These are phyloP conservation scores for Umbellularia californica DNA, from an alignment of 164 flowering plant genomes.

Conservation along the genomic window DNA sequence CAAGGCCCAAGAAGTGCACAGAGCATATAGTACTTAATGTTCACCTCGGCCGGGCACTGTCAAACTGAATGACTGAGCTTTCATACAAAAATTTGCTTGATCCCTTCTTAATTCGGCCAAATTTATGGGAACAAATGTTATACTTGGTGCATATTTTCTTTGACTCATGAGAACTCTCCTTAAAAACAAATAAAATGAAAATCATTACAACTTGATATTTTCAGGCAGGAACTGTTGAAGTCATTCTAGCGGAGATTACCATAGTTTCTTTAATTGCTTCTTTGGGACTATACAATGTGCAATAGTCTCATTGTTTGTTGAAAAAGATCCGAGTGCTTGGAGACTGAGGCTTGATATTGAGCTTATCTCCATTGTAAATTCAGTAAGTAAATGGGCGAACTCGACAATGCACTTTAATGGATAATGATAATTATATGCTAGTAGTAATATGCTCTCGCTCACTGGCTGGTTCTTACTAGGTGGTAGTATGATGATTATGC, in stretches of 20 bases:
- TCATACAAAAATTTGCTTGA: too few relatives aligned
- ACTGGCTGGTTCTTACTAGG: not conserved
- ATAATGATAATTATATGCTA: not conserved
- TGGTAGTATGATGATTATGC: not conserved
- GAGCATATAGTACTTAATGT: too few relatives aligned
- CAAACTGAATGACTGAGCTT: too few relatives aligned
- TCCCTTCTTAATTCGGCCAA: too few relatives aligned
- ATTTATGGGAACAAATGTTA: too few relatives aligned
- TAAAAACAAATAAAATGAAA: too few relatives aligned
- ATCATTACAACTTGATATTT: not conserved
- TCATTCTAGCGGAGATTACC: slow-evolving; percentile 23
- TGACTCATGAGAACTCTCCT: not conserved
- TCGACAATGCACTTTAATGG: not conserved
- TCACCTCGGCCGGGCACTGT: too few relatives aligned
- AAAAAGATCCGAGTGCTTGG: slow-evolving; percentile 35
- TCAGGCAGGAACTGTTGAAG: slow-evolving; percentile 24
- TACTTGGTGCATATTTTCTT: not conserved
- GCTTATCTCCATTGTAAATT: slow-evolving; percentile 24
- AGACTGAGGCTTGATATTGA: slow-evolving; percentile 20
- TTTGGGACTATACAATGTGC: slow-evolving; percentile 29
- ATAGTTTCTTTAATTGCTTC: slow-evolving; percentile 32
- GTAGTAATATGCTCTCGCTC: not conserved
- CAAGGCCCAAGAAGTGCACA: too few relatives aligned
- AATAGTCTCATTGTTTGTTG: slow-evolving; percentile 18
- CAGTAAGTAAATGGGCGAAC: slow-evolving; percentile 28